Conservation (phyloP, 306 rosid genomes). For the Nissolia schottii region DNA sequence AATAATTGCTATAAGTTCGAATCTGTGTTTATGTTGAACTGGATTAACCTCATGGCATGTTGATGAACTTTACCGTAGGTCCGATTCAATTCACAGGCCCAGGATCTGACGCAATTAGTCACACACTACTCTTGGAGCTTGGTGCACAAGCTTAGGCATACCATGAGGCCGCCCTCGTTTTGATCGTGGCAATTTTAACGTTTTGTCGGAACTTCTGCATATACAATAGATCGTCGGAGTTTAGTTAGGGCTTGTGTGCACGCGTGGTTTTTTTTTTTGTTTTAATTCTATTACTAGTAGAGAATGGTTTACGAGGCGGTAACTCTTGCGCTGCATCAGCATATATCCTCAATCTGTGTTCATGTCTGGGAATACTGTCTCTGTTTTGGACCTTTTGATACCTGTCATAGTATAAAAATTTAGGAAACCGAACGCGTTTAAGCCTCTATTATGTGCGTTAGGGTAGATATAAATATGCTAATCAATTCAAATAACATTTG, state of each 20-base stretch:
- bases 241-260: neutral
- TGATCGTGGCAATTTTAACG: conserved; percentile 11
- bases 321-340: neutral
- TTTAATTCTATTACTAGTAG: neutral
- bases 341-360: neutral
- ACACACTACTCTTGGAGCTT: conserved; percentile 83
- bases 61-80: conserved; percentile 42
- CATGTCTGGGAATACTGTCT: neutral
- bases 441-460: neutral
- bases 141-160: conserved; percentile 51
- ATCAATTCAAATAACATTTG: too few species aligned
- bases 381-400: too few species aligned
- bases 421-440: neutral
- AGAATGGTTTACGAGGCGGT: neutral
- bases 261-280: neutral
- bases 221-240: conserved; percentile 1
- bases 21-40: conserved; percentile 5
- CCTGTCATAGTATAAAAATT: neutral
- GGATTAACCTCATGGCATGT: neutral
- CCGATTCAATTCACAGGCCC: conserved; percentile 92
- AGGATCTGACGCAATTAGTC: conserved; percentile 64
- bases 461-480: too few species aligned
- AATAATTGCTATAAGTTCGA: neutral
- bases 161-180: neutral
- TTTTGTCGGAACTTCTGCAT: conserved; percentile 3